Evolutionary conservation across 129 eudicot species (phyloP), one percentile per base, ranked within the genome.

Genomic region (Apium graveolens): DNA sequence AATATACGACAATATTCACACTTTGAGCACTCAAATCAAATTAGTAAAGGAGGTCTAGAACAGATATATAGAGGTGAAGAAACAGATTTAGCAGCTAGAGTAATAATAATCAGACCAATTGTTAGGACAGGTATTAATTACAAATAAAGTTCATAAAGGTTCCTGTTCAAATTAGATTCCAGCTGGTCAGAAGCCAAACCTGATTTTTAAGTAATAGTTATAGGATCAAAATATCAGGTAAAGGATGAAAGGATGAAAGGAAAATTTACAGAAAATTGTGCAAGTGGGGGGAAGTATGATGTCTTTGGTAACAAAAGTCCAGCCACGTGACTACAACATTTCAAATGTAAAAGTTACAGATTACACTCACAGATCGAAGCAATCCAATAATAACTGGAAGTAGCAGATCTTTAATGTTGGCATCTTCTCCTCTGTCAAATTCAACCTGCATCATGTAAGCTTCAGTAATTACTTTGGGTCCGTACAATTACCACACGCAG

Each of bases 321-420:
- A 37, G 76, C 71, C 42, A 60, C 24, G 53, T 80, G 70, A 78
- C 51, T 46, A 43, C 5, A 49, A 48, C 70, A 49, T 31, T 17
- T 11, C 20, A 41, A 14, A 27, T 65, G 69, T 41, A 65, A 6
- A 34, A 76, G 69, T 34, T 32, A 60, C 65, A 75, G 46, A 79
- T 8, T 63, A 39, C 66, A 81, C 96, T 90, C 85, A 96, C 99
- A 31, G 99, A 92, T 87, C 96, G 89, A 65, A 96, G 99, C 81
- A 96, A 90, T 65, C 99, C 99, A 82, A 96, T 87, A 70, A 96
- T 81, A 74, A 90, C 84, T 27, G 97, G 97, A 74, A 96, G 93
- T 86, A 96, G 93, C 80, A 79, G 94, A 80, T 96, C 97, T 81
- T 84, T 96, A 74, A 88, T 85, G 81, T 82, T 84, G 29, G 91